phyloP scores from a whole-genome alignment of 192 early-diverging fungal genomes.

The Dispira parvispora region DNA sequence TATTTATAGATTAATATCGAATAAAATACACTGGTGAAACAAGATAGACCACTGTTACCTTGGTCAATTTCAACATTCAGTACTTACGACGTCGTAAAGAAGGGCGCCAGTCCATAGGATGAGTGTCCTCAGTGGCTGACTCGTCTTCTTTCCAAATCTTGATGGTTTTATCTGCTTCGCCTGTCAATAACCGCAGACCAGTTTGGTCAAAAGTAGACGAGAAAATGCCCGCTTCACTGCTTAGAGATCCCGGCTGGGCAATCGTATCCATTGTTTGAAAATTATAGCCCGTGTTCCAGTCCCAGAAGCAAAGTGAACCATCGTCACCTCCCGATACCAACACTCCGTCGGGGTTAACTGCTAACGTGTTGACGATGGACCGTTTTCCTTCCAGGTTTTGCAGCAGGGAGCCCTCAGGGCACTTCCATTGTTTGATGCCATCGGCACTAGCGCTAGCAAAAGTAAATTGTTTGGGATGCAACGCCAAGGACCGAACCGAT shows the following conservation, averaged over 20 bases:
- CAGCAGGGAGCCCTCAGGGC: conserved; percentile 85
- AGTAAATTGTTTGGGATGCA: conserved; percentile 87
- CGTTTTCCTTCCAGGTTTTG: conserved; percentile 81
- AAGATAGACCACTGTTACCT: too few species aligned
- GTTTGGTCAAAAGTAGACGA: conserved; percentile 90
- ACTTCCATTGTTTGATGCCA: conserved; percentile 95
- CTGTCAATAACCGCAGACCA: conserved; percentile 86
- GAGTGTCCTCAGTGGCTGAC: neutral
- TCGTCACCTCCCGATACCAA: conserved; percentile 94
- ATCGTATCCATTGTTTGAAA: conserved; percentile 80
- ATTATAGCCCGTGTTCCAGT: conserved; percentile 89
- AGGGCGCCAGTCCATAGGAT: too few species aligned
- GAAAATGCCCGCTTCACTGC: conserved; percentile 91
- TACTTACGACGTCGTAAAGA: too few species aligned
- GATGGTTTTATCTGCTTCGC: conserved; percentile 98
- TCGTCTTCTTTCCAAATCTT: conserved; percentile 54
- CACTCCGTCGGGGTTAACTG: conserved; percentile 82
- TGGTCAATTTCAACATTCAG: too few species aligned
- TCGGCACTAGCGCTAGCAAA: conserved; percentile 83
- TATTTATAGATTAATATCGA: too few species aligned
- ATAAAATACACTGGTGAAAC: too few species aligned
- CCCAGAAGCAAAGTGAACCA: conserved; percentile 93
- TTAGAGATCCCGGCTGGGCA: conserved; percentile 90
- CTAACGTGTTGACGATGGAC: conserved; percentile 79
- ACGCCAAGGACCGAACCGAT: conserved; percentile 73